phyloP scores from a whole-genome alignment of 2,329 filamentous ascomycete species.

The Cercospora zeae-maydis region DNA sequence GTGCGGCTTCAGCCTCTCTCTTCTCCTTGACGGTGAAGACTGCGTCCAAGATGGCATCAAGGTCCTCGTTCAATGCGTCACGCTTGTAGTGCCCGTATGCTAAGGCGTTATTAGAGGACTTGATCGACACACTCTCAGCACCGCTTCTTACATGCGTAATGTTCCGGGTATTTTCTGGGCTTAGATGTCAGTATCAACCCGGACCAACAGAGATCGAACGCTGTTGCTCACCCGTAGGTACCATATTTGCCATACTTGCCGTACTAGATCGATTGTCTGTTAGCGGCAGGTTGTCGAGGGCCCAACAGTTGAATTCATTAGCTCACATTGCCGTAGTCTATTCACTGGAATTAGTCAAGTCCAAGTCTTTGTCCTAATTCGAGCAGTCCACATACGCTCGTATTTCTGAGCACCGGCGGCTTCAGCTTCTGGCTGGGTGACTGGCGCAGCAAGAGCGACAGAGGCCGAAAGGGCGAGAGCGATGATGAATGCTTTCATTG shows the following conservation, averaged over 20 bases:
- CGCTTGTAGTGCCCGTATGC: slow-evolving; percentile 11
- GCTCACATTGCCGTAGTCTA: not conserved
- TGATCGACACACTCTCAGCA: not conserved
- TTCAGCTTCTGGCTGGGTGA: slow-evolving; percentile 11
- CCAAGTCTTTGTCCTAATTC: too few relatives aligned
- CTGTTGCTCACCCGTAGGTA: not conserved
- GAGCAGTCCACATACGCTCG: not conserved
- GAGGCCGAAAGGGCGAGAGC: slow-evolving; percentile 14
- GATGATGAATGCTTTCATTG: slow-evolving; percentile 21
- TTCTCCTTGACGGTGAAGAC: slow-evolving; percentile 5
- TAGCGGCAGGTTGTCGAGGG: not conserved
- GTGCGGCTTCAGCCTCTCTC: not conserved
- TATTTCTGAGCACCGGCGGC: slow-evolving; percentile 5
- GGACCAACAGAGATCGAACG: not conserved
- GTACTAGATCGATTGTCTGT: slow-evolving; percentile 3
- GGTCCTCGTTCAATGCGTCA: not conserved
- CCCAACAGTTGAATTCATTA: not conserved
- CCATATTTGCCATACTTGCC: slow-evolving; percentile 1
- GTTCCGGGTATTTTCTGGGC: slow-evolving; percentile 8
- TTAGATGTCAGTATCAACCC: not conserved
- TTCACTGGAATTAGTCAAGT: too few relatives aligned
- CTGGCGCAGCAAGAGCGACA: slow-evolving; percentile 17
- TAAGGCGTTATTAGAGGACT: not conserved
- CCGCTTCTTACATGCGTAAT: slow-evolving; percentile 2
- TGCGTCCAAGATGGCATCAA: slow-evolving; percentile 2